A percentile compares a stretch with the other conserved stretches of the same genome.
phyloP scores from a whole-genome alignment of 805 yeast genomes.

The Candida ovalis region DNA sequence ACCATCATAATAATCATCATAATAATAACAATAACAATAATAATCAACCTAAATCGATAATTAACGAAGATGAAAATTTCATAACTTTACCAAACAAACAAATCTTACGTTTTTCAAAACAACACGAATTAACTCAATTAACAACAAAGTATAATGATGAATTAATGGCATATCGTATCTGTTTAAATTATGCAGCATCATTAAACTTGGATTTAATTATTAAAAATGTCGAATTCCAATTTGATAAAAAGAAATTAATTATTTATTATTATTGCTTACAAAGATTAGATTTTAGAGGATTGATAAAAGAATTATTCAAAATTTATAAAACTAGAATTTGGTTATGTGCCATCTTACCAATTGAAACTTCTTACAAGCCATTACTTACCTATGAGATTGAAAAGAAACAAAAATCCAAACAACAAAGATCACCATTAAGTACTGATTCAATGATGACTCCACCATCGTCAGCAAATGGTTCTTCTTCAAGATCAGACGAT shows the following conservation, averaged over 20 bases:
- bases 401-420: conserved; percentile 7
- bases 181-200: conserved; percentile 41
- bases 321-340: conserved; percentile 78
- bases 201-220: conserved; percentile 50
- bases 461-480: conserved; percentile 7
- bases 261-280: conserved; percentile 64
- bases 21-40: conserved; percentile 14
- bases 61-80: conserved; percentile 55
- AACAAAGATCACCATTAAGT: background rate
- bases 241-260: conserved; percentile 72
- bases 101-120: conserved; percentile 70
- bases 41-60: conserved; percentile 28
- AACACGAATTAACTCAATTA: conserved; percentile 60
- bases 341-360: conserved; percentile 67
- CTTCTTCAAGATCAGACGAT: conserved; percentile 23
- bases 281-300: conserved; percentile 68
- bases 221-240: conserved; percentile 76
- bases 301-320: conserved; percentile 70
- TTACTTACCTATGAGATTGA: conserved; percentile 29
- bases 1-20: conserved; percentile 13
- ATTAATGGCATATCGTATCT: conserved; percentile 63
- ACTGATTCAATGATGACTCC: background rate
- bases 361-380: conserved; percentile 31
- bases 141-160: conserved; percentile 67
- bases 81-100: conserved; percentile 76